Percentiles rank a stretch among this genome's conserved stretches.
Evolutionary conservation across 257 asterid genomes (phyloP).

Genomic region (Avicennia marina): DNA sequence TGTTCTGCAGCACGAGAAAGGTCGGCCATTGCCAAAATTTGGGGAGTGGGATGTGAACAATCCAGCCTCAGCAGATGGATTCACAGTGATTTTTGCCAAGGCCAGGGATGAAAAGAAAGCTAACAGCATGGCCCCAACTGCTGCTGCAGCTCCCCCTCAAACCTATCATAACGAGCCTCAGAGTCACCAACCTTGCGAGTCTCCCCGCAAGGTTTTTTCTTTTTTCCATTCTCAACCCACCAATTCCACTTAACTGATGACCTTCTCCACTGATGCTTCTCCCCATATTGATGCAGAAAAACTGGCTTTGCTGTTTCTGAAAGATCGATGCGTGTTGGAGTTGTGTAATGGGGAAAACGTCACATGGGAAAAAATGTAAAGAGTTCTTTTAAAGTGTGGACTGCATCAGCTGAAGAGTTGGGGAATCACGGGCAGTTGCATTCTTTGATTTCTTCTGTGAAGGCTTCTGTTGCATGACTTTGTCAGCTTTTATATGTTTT

Average conservation of each 20-base stretch:
- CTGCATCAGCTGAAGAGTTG: no score
- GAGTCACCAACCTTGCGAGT: background rate
- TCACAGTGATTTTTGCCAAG: slow-evolving; percentile 49
- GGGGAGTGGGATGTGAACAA: slow-evolving; percentile 73
- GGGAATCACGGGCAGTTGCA: no score
- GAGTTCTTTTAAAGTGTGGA: no score
- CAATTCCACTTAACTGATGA: background rate
- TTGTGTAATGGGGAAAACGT: background rate
- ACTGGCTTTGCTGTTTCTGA: slow-evolving; percentile 36
- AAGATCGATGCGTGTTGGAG: background rate
- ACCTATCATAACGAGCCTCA: slow-evolving; percentile 4
- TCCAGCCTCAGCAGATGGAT: slow-evolving; percentile 69
- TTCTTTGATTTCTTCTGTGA: no score
- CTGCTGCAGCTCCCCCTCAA: slow-evolving; percentile 16
- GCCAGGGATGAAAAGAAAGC: slow-evolving; percentile 47
- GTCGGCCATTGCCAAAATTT: slow-evolving; percentile 62
- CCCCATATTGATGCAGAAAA: slow-evolving; percentile 21
- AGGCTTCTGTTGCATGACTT: no score
- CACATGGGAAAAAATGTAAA: no score
- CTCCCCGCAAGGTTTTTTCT: slow-evolving; percentile 22
- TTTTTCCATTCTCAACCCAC: background rate
- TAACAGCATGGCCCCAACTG: background rate
- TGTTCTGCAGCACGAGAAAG: slow-evolving; percentile 42
- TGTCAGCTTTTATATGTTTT: no score
- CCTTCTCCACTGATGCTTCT: background rate